Base-by-base conservation (phyloP, 441 rosid genomes). In the Syzygium malaccense region DNA sequence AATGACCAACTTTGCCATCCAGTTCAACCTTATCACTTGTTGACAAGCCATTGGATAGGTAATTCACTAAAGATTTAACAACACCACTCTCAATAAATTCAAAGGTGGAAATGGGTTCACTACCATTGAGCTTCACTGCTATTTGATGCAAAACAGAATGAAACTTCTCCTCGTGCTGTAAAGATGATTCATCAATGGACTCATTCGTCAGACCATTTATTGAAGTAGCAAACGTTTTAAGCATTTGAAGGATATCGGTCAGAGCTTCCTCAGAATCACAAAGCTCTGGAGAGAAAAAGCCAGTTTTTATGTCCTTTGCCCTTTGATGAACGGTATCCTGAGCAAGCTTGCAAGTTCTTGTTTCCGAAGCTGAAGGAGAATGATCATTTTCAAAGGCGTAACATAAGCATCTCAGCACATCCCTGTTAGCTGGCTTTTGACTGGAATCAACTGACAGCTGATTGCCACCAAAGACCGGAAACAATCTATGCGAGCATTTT, bases 21-120 rank as follows among this genome's bases (percentile, higher is more conserved):
- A 87, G 89, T 88, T 91, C 92, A 90, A 90, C 88, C 84, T 90
- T 87, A 62, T 91, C 93, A 85, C 93, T 93, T 87, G 91, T 87
- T 91, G 92, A 93, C 49, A 90, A 93, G 88, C 98, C 98, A 92
- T 94, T 91, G 68, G 98, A 94, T 78, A 97, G 91, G 91, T 94
- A 98, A 85, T 90, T 94, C 71, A 95, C 94, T 80, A 98, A 91
- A 3, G 98, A 93, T 91, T 93, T 97, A 85, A 96, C 95, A 87
- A 96, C 92, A 90, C 99, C 99, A 92, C 99, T 97, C 93, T 95
- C 98, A 85, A 96, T 93, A 87, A 98, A 95, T 92, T 97, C 99
- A 93, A 98, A 98, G 83, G 96, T 96, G 90, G 99, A 98, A 90
- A 98, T 95, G 85, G 95, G 94, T 91, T 97, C 99, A 90, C 90